Evolutionary conservation across 2,329 filamentous ascomycete genomes (phyloP).

Genomic region (Claviceps spartinae): DNA sequence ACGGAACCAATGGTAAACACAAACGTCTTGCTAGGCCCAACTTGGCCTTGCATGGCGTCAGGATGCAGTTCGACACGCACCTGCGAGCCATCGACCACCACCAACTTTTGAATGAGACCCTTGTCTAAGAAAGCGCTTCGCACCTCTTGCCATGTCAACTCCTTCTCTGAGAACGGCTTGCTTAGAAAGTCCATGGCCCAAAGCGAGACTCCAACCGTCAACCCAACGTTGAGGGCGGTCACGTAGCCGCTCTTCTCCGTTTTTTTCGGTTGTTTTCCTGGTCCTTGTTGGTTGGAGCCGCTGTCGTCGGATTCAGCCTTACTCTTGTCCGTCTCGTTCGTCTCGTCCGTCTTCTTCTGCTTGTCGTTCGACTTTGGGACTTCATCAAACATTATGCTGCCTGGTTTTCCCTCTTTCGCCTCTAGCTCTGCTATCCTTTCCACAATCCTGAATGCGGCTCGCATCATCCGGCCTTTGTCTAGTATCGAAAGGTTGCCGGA

Average conservation of each 20-base stretch:
- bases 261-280: slow-evolving; percentile 23
- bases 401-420: slow-evolving; percentile 9
- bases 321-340: slow-evolving; percentile 8
- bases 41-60: slow-evolving; percentile 42
- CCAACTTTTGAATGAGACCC: slow-evolving; percentile 85
- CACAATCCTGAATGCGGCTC: slow-evolving; percentile 22
- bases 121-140: slow-evolving; percentile 88
- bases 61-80: slow-evolving; percentile 74
- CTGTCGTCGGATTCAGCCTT: slow-evolving; percentile 10
- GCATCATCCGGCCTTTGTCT: slow-evolving; percentile 24
- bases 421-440: slow-evolving; percentile 22
- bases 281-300: slow-evolving; percentile 14
- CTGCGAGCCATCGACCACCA: slow-evolving; percentile 56
- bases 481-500: slow-evolving; percentile 38
- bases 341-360: slow-evolving; percentile 7
- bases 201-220: slow-evolving; percentile 39
- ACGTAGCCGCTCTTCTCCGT: slow-evolving; percentile 22
- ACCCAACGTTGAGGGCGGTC: slow-evolving; percentile 21
- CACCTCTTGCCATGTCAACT: slow-evolving; percentile 98
- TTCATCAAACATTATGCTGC: slow-evolving; percentile 11
- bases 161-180: slow-evolving; percentile 36
- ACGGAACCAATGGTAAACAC: slow-evolving; percentile 93
- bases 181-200: slow-evolving; percentile 29
- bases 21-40: slow-evolving; percentile 37
- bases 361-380: slow-evolving; percentile 12